Evolutionary conservation across 768 basidiomycete species (phyloP).

Genomic region (Chiua virens): DNA sequence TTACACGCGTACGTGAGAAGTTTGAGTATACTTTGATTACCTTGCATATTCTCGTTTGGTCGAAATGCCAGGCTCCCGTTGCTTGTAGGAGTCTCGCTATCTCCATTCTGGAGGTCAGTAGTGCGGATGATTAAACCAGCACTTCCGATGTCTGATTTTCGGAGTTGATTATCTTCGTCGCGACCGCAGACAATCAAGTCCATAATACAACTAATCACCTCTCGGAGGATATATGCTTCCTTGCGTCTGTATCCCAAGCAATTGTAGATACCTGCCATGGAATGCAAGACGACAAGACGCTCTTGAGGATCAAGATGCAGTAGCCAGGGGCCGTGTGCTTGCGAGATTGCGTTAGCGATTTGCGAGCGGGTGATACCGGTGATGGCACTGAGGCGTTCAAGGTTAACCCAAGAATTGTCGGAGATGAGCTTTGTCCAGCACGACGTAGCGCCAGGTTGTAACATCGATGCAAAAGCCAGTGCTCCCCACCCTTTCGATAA

Average conservation of each 20-base stretch:
- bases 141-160: slow-evolving; percentile 34
- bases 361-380: slow-evolving; percentile 70
- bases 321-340: slow-evolving; percentile 86
- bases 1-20: slow-evolving; percentile 74
- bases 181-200: slow-evolving; percentile 86
- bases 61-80: slow-evolving; percentile 68
- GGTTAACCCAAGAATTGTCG: slow-evolving; percentile 46
- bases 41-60: slow-evolving; percentile 69
- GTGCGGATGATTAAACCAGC: slow-evolving; percentile 52
- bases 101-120: slow-evolving; percentile 35
- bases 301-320: slow-evolving; percentile 76
- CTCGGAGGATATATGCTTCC: slow-evolving; percentile 83
- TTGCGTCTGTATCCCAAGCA: slow-evolving; percentile 85
- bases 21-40: slow-evolving; percentile 78
- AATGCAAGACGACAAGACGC: slow-evolving; percentile 68
- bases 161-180: slow-evolving; percentile 61
- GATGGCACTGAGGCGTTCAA: slow-evolving; percentile 65
- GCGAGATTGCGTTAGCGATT: slow-evolving; percentile 64
- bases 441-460: slow-evolving; percentile 60
- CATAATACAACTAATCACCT: slow-evolving; percentile 80
- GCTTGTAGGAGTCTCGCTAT: slow-evolving; percentile 4
- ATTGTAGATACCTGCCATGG: slow-evolving; percentile 71
- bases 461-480: slow-evolving; percentile 71
- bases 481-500: slow-evolving; percentile 88
- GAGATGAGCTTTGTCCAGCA: slow-evolving; percentile 60